Percentiles rank a stretch among this genome's conserved stretches.
Evolutionary conservation across 257 asterid species (phyloP).

Genomic region (Lycium barbarum): DNA sequence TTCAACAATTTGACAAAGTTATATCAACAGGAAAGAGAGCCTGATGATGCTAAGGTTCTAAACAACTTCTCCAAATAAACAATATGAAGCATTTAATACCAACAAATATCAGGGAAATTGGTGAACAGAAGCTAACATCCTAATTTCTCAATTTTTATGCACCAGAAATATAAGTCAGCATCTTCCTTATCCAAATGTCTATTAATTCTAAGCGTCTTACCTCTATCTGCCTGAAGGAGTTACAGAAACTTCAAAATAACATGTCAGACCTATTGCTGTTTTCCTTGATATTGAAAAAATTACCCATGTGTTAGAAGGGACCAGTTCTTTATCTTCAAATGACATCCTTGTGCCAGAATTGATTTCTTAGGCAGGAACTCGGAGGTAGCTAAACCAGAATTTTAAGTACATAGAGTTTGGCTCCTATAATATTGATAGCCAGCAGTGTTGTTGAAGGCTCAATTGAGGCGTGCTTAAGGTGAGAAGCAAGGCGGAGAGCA

Average conservation of each 20-base stretch:
- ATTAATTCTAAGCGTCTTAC: background rate
- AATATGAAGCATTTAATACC: background rate
- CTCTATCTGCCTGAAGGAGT: background rate
- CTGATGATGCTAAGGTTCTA: background rate
- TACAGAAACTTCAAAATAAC: background rate
- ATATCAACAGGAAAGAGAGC: slow-evolving; percentile 8
- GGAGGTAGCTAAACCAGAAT: background rate
- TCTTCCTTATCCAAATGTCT: background rate
- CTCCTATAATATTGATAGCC: background rate
- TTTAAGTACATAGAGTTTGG: background rate
- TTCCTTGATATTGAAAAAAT: background rate
- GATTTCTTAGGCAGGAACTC: background rate
- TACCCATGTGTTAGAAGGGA: slow-evolving; percentile 4
- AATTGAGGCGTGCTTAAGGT: background rate
- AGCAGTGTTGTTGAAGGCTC: background rate
- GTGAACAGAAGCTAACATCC: background rate
- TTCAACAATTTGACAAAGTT: background rate
- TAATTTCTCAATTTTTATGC: slow-evolving; percentile 6
- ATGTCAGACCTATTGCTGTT: background rate
- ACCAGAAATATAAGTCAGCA: background rate
- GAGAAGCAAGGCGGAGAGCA: background rate
- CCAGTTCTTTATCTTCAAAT: slow-evolving; percentile 2
- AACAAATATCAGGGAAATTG: background rate
- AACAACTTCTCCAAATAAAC: background rate
- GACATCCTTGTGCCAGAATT: background rate